Evolutionary conservation across 2,329 filamentous ascomycete species (phyloP), one percentile per base, ranked within the genome.

Genomic region (Microdochium paspali): DNA sequence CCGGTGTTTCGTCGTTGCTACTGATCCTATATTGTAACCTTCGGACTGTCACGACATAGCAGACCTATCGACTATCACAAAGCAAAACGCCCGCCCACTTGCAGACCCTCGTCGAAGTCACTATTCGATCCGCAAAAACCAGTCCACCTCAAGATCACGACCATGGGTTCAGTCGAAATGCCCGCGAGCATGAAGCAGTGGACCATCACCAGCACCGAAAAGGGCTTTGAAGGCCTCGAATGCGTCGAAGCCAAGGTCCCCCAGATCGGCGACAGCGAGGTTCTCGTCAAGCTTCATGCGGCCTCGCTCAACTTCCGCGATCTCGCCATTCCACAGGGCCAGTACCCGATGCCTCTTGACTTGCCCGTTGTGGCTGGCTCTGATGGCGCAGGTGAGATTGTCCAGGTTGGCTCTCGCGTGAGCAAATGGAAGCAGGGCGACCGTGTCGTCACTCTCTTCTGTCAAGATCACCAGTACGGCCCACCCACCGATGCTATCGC

Each of bases 201-300:
- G 82, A 68, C 62, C 26, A 61, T 85, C 40, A 64, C 67, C 28
- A 72, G 72, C 53, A 67, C 53, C 2, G 61, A 71, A 35, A 73
- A 70, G 46, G 77, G 71, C 54, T 84, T 87, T 56, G 78, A 85
- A 44, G 70, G 69, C 39, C 70, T 89, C 32, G 64, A 72, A 56
- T 75, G 77, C 55, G 66, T 73, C 50, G 71, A 80, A 44, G 71
- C 66, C 0, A 57, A 72, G 1, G 58, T 87, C 2, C 80, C 83
- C 13, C 65, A 79, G 53, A 59, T 84, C 1, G 84, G 84, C 44
- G 84, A 88, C 47, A 77, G 77, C 51, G 80, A 90, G 24, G 84
- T 89, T 5, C 72, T 90, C 28, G 80, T 90, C 55, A 85, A 84
- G 63, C 71, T 78, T 24, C 65, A 69, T 45, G 73, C 69, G 13